phyloP scores from a whole-genome alignment of 306 rosid species.

The Prunus davidiana region DNA sequence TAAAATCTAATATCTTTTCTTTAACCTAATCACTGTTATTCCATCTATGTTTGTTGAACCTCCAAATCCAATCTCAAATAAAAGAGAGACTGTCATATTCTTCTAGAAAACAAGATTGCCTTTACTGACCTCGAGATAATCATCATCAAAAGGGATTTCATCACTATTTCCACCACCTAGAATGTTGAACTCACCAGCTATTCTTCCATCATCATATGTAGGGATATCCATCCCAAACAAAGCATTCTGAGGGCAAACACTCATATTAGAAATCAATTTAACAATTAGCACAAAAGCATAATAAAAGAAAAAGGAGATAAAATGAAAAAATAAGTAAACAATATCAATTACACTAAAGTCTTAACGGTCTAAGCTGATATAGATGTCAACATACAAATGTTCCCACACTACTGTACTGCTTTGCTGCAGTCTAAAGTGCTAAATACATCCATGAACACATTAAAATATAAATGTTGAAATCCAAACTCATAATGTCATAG shows the following conservation, averaged over 20 bases:
- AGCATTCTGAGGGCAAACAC: slow-evolving; percentile 56
- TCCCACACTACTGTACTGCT: neutral
- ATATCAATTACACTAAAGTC: neutral
- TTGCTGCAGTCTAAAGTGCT: neutral
- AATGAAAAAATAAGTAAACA: neutral
- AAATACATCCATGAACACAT: neutral
- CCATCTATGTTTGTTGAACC: neutral
- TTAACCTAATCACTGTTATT: neutral
- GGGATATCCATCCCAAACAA: slow-evolving; percentile 86
- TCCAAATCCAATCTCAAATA: neutral
- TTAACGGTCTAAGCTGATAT: neutral
- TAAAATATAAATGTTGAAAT: neutral
- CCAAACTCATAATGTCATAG: neutral
- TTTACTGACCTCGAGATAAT: slow-evolving; percentile 59
- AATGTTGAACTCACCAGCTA: slow-evolving; percentile 36
- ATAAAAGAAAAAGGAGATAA: slow-evolving; percentile 1
- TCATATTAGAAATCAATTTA: slow-evolving; percentile 15
- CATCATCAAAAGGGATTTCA: slow-evolving; percentile 54
- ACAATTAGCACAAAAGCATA: slow-evolving; percentile 1
- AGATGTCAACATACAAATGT: neutral
- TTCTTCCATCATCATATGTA: slow-evolving; percentile 53
- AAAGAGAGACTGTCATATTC: neutral
- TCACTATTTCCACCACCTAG: slow-evolving; percentile 41
- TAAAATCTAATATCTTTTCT: neutral
- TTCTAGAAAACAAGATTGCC: slow-evolving; percentile 15